Evolutionary conservation across 2,329 filamentous ascomycete genomes (phyloP).

Genomic region (Trichoderma gracile): DNA sequence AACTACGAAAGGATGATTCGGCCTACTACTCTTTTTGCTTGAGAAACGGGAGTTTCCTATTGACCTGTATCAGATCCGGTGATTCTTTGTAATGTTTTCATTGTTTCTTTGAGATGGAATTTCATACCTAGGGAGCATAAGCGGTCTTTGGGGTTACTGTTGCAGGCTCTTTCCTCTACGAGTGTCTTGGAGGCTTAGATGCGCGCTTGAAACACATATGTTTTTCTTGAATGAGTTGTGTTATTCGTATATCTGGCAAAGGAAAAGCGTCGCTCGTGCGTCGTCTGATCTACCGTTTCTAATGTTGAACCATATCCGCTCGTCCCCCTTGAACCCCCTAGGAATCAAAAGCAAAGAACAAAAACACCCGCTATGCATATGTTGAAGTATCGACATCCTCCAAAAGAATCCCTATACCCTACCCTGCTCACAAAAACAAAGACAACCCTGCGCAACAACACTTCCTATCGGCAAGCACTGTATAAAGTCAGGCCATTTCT

Average conservation of each 20-base stretch:
- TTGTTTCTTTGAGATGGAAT: constrained; percentile 7
- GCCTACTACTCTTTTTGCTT: background rate
- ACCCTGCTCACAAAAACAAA: too few species aligned
- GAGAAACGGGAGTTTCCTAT: background rate
- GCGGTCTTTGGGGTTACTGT: constrained; percentile 22
- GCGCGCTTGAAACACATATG: constrained; percentile 1
- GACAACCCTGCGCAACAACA: too few species aligned
- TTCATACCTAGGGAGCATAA: constrained; percentile 24
- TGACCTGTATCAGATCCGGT: constrained; percentile 12
- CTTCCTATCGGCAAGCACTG: too few species aligned
- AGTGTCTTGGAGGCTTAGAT: constrained; percentile 7
- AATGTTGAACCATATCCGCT: constrained; percentile 20
- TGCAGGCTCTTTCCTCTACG: background rate
- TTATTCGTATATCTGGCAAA: background rate
- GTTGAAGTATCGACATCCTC: constrained; percentile 36
- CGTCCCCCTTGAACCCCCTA: background rate
- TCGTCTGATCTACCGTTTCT: constrained; percentile 8
- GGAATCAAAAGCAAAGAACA: constrained; percentile 25
- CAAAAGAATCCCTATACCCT: background rate
- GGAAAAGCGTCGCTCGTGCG: constrained; percentile 13
- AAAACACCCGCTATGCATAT: constrained; percentile 37
- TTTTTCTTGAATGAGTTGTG: constrained; percentile 7
- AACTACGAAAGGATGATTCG: constrained; percentile 9
- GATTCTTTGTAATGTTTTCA: constrained; percentile 11
- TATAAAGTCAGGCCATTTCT: background rate